phyloP scores from a whole-genome alignment of 2,329 filamentous ascomycete species.

The Talaromyces islandicus region DNA sequence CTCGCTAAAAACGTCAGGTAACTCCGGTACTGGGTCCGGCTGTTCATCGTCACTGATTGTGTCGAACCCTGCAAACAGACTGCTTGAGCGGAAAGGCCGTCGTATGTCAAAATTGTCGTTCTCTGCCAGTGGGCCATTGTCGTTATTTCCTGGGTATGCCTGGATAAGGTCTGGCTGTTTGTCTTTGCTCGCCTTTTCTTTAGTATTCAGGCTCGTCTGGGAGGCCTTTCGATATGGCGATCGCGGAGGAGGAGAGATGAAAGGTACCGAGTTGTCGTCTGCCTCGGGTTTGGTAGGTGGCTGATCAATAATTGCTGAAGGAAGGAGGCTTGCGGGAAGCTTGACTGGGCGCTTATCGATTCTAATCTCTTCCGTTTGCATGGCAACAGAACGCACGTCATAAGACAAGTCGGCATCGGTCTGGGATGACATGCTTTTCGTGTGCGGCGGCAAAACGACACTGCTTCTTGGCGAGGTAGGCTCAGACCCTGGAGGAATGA shows the following conservation, averaged over 20 bases:
- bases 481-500: constrained; percentile 79
- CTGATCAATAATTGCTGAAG: constrained; percentile 63
- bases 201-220: constrained; percentile 10
- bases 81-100: constrained; percentile 70
- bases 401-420: constrained; percentile 52
- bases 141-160: constrained; percentile 71
- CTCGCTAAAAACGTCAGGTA: constrained; percentile 31
- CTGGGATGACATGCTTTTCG: constrained; percentile 78
- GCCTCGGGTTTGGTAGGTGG: constrained; percentile 31
- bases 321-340: constrained; percentile 71
- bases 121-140: constrained; percentile 65
- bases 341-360: constrained; percentile 71
- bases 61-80: constrained; percentile 81
- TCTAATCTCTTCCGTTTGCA: constrained; percentile 89
- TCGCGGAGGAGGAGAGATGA: constrained; percentile 29
- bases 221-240: constrained; percentile 20
- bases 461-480: constrained; percentile 72
- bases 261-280: constrained; percentile 24
- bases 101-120: constrained; percentile 55
- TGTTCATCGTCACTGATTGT: constrained; percentile 52
- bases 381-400: constrained; percentile 49
- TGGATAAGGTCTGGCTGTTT: constrained; percentile 48
- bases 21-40: constrained; percentile 19
- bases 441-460: constrained; percentile 69
- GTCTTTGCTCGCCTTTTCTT: constrained; percentile 37